Conservation (phyloP, 129 eudicot species). For the Sambucus nigra region DNA sequence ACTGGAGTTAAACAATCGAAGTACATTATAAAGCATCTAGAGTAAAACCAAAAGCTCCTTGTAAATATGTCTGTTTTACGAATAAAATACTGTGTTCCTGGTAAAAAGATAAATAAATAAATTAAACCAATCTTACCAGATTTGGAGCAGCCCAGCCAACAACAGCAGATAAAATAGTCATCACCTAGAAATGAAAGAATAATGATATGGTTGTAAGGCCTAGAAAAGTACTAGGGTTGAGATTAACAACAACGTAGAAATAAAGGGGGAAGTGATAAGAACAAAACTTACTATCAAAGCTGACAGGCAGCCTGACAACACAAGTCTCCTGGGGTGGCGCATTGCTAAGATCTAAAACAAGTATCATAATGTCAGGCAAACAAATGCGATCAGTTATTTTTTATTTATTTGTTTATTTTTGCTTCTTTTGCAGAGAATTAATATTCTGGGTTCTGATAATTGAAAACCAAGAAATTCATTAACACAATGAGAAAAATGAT, state of each 20-base stretch:
- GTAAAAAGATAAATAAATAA: no score
- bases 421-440: not conserved
- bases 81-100: no score
- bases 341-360: slow-evolving; percentile 80
- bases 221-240: not conserved
- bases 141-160: slow-evolving; percentile 99
- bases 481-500: not conserved
- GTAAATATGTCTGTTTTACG: no score
- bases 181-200: no score
- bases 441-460: not conserved
- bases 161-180: no score
- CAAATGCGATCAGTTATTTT: not conserved
- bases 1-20: not conserved
- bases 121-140: slow-evolving; percentile 43
- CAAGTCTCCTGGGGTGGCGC: slow-evolving; percentile 96
- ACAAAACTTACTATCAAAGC: slow-evolving; percentile 60
- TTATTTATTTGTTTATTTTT: not conserved
- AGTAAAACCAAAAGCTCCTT: not conserved
- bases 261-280: not conserved
- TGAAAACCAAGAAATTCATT: not conserved
- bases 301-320: slow-evolving; percentile 82
- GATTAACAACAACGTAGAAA: not conserved
- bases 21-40: not conserved
- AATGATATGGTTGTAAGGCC: slow-evolving; percentile 1
- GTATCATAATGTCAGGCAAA: slow-evolving; percentile 13